phyloP scores from a whole-genome alignment of 768 basidiomycete species.

The Boletellus emodensis region DNA sequence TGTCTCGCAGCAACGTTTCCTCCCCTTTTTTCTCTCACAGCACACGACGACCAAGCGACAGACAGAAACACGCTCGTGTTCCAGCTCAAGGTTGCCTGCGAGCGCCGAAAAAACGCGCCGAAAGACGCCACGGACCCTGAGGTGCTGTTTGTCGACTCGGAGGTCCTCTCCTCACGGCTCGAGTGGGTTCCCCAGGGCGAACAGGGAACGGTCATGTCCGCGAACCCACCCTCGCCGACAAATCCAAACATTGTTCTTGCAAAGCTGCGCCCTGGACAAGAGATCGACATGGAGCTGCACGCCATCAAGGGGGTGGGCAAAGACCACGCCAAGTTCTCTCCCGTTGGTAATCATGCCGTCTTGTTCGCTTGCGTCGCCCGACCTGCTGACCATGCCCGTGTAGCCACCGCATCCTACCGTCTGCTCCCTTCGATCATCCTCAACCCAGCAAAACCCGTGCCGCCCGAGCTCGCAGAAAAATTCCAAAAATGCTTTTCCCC shows the following conservation, averaged over 20 bases:
- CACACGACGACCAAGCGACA: constrained; percentile 57
- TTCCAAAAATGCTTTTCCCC: constrained; percentile 87
- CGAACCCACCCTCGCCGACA: constrained; percentile 55
- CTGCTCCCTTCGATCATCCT: constrained; percentile 79
- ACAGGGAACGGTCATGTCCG: constrained; percentile 59
- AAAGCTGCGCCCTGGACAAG: constrained; percentile 90
- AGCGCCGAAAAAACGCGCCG: constrained; percentile 52
- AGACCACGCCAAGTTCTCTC: constrained; percentile 95
- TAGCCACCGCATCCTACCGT: constrained; percentile 95
- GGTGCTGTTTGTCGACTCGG: constrained; percentile 68
- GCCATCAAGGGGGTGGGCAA: constrained; percentile 91
- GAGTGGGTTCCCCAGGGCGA: constrained; percentile 81
- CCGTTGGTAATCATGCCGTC: constrained; percentile 63
- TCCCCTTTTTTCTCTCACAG: constrained; percentile 18
- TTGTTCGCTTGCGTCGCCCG: background rate
- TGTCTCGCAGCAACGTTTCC: background rate
- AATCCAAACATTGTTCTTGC: constrained; percentile 84
- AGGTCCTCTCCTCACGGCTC: constrained; percentile 64
- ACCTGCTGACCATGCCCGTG: background rate
- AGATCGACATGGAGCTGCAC: constrained; percentile 79
- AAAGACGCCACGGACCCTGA: constrained; percentile 51
- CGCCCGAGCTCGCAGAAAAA: constrained; percentile 69
- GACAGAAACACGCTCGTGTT: constrained; percentile 94
- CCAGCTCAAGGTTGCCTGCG: constrained; percentile 62
- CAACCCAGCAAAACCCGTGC: constrained; percentile 69